Conservation (phyloP, 75 land plant species). For the Pinus tabuliformis region DNA sequence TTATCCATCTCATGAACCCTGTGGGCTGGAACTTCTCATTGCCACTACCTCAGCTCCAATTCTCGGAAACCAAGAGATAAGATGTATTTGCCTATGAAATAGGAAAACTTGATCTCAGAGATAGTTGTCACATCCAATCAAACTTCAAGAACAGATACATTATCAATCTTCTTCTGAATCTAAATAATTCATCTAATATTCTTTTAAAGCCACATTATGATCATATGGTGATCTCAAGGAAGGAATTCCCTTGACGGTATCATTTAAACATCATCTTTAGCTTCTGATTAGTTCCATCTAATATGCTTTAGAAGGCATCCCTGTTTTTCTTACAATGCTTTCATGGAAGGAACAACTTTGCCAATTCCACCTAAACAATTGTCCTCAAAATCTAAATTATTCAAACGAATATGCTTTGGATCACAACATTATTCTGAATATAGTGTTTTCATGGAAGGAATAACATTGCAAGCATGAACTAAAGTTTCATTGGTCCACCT, state of each 20-base stretch:
- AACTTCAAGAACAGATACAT: background rate
- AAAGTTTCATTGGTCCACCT: background rate
- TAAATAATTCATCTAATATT: conserved; percentile 2
- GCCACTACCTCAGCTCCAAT: background rate
- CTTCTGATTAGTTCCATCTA: conserved; percentile 4
- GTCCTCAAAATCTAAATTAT: background rate
- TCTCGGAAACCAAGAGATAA: background rate
- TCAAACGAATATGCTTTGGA: conserved; percentile 4
- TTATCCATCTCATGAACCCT: background rate
- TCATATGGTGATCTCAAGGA: background rate
- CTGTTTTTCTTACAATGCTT: background rate
- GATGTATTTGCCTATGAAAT: background rate
- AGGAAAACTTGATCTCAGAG: background rate
- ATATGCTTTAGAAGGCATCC: background rate
- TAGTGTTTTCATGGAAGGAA: background rate
- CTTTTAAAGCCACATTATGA: background rate
- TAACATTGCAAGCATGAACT: background rate
- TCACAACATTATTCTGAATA: background rate
- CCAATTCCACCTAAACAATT: background rate
- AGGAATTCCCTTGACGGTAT: background rate
- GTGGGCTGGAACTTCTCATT: background rate
- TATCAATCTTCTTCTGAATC: background rate
- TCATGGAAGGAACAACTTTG: background rate
- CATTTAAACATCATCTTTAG: background rate
- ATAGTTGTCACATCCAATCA: too few relatives aligned